Percentiles rank a stretch among this genome's conserved stretches.
Evolutionary conservation across 2,329 filamentous ascomycete species (phyloP).

Genomic region (Cladosporium sp.): DNA sequence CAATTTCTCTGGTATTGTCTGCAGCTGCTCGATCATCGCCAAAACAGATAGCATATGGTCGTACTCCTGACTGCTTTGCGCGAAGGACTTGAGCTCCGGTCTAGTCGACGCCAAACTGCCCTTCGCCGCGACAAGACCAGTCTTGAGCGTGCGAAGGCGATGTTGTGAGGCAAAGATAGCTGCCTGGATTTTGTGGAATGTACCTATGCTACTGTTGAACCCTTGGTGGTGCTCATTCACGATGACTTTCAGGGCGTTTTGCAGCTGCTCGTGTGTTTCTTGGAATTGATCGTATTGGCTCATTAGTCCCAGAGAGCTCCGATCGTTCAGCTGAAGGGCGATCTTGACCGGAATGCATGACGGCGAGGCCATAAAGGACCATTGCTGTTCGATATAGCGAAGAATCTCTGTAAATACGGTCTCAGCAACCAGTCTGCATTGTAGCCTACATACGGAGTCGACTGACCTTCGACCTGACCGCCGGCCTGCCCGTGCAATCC

Average conservation of each 20-base stretch:
- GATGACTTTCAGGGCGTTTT: conserved; percentile 86
- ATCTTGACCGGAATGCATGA: conserved; percentile 91
- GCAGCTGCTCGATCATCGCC: conserved; percentile 69
- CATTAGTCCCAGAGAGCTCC: conserved; percentile 86
- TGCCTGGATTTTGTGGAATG: conserved; percentile 95
- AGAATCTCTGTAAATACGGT: conserved; percentile 53
- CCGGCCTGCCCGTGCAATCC: conserved; percentile 35
- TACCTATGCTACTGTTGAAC: conserved; percentile 98
- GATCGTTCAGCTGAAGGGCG: conserved; percentile 90
- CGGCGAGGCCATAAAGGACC: conserved; percentile 84
- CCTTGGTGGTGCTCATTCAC: conserved; percentile 99
- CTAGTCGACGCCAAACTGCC: conserved; percentile 77
- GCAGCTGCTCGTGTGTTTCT: conserved; percentile 79
- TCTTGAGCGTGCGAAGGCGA: conserved; percentile 75
- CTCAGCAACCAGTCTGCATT: conserved; percentile 8
- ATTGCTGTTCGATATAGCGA: conserved; percentile 79
- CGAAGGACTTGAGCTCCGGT: conserved; percentile 85
- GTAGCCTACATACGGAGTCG: conserved; percentile 3
- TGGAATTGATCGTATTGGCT: conserved; percentile 83
- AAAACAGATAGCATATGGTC: conserved; percentile 83
- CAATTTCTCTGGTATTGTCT: conserved; percentile 83
- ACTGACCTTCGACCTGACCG: conserved; percentile 40
- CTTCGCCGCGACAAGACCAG: conserved; percentile 77
- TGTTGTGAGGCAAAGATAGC: conserved; percentile 87
- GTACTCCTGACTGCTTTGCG: conserved; percentile 81